phyloP scores from a whole-genome alignment of 441 rosid genomes.

The Corymbia calophylla region DNA sequence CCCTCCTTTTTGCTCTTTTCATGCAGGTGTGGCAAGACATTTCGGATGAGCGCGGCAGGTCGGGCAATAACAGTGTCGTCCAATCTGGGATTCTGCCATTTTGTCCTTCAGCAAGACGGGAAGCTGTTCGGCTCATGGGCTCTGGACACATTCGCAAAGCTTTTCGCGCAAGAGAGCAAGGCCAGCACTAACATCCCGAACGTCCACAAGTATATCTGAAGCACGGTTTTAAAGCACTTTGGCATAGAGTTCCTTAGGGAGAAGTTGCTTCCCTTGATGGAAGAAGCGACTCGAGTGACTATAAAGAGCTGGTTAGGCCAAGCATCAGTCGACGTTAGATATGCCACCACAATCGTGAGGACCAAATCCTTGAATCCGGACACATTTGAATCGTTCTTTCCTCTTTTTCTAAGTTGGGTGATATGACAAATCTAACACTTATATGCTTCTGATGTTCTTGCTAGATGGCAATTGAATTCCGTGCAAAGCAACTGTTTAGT shows the following conservation, averaged over 20 bases:
- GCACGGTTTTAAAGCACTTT: constrained; percentile 1
- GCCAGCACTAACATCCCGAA: background rate
- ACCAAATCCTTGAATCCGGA: background rate
- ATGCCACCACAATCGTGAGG: constrained; percentile 9
- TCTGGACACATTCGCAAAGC: constrained; percentile 15
- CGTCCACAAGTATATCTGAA: constrained; percentile 19
- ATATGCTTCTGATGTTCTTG: background rate
- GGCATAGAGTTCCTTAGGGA: constrained; percentile 13
- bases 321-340: constrained; percentile 6
- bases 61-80: constrained; percentile 13
- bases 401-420: no score
- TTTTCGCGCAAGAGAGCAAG: constrained; percentile 5
- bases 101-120: constrained; percentile 24
- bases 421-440: background rate
- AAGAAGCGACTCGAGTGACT: background rate
- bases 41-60: constrained; percentile 19
- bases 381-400: no score
- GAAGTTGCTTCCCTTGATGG: constrained; percentile 13
- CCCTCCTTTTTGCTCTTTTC: background rate
- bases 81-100: constrained; percentile 20
- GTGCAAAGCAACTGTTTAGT: background rate
- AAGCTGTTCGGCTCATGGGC: constrained; percentile 16
- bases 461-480: constrained; percentile 11
- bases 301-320: constrained; percentile 10
- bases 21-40: constrained; percentile 10